phyloP scores from a whole-genome alignment of 306 rosid species.

The Dryas drummondii region DNA sequence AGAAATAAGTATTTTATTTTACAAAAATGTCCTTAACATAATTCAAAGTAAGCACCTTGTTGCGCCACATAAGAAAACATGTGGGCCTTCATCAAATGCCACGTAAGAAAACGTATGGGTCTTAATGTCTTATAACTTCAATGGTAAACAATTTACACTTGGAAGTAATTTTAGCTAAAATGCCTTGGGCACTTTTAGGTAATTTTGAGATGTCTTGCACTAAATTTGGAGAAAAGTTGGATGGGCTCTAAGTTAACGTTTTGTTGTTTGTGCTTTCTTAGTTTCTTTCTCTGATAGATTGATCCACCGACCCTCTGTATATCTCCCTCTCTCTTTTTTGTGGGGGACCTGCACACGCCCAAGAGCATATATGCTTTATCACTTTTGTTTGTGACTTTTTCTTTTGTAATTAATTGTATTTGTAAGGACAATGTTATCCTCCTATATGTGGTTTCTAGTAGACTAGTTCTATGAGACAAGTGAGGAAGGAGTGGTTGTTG shows the following conservation, averaged over 20 bases:
- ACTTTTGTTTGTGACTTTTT: slow-evolving; percentile 30
- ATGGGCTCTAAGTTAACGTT: slow-evolving; percentile 33
- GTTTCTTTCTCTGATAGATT: slow-evolving; percentile 15
- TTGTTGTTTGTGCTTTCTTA: slow-evolving; percentile 33
- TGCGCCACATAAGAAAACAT: too few species aligned
- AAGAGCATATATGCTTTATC: slow-evolving; percentile 23
- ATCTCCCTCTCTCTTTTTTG: not conserved
- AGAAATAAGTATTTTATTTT: too few species aligned
- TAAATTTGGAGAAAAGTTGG: slow-evolving; percentile 1
- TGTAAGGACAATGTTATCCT: slow-evolving; percentile 18
- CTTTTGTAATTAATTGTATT: slow-evolving; percentile 9
- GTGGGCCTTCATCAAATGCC: too few species aligned
- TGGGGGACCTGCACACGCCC: slow-evolving; percentile 51
- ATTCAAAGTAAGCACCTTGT: too few species aligned
- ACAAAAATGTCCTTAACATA: too few species aligned
- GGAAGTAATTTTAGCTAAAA: too few species aligned
- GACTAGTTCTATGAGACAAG: not conserved
- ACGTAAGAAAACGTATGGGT: too few species aligned
- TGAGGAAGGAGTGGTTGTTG: not conserved
- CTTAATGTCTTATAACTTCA: too few species aligned
- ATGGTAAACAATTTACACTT: too few species aligned
- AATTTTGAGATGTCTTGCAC: slow-evolving; percentile 10
- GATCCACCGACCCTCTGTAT: slow-evolving; percentile 22
- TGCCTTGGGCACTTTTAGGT: too few species aligned
- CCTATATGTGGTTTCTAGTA: not conserved